A percentile compares a stretch with the other conserved stretches of the same genome.
phyloP scores from a whole-genome alignment of 2,329 filamentous ascomycete species.

The Coniella lustricola region DNA sequence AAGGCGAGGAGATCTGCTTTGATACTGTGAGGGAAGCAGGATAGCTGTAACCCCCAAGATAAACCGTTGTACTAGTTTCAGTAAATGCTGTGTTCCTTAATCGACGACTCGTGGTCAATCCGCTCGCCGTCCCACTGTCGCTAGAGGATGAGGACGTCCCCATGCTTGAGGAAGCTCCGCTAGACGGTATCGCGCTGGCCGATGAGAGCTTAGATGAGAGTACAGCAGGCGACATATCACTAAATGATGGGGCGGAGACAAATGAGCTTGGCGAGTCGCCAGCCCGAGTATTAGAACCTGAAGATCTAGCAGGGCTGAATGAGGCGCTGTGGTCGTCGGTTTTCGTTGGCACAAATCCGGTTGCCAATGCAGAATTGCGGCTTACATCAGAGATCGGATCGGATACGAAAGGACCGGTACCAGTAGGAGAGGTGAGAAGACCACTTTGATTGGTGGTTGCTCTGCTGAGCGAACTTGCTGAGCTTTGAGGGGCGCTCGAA shows the following conservation, averaged over 20 bases:
- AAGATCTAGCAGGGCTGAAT: neutral
- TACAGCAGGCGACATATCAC: too few relatives aligned
- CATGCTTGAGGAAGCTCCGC: neutral
- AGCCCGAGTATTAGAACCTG: neutral
- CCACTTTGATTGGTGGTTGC: too few relatives aligned
- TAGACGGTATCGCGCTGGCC: neutral
- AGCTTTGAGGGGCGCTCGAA: neutral
- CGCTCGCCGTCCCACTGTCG: neutral
- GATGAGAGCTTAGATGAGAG: neutral
- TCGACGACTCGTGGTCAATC: conserved; percentile 1
- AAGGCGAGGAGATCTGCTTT: conserved; percentile 1
- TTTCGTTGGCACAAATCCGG: neutral
- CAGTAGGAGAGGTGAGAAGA: neutral
- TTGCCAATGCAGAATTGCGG: neutral
- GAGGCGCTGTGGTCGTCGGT: neutral
- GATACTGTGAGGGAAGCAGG: conserved; percentile 6
- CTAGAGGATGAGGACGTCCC: neutral
- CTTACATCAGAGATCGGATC: neutral
- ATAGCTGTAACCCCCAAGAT: conserved; percentile 9
- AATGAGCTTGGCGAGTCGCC: neutral
- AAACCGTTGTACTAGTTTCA: neutral
- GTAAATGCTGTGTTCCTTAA: neutral
- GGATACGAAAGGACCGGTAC: neutral
- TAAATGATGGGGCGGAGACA: too few relatives aligned
- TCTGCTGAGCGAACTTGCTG: neutral